These are phyloP conservation scores for Colletotrichum sp. DNA, from an alignment of 2,329 filamentous ascomycete genomes.

Conservation along the genomic window DNA sequence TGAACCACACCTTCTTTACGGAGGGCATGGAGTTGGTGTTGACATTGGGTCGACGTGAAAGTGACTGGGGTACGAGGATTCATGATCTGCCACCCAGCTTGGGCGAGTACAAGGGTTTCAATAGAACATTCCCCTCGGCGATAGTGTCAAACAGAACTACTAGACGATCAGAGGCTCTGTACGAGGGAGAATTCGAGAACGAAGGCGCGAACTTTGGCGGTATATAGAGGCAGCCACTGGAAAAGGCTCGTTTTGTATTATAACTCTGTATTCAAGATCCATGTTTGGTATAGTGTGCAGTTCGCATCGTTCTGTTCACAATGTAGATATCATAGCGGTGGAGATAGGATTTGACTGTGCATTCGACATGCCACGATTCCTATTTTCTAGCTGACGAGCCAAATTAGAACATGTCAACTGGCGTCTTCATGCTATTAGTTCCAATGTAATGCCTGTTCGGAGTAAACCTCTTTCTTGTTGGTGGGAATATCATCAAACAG, in stretches of 20 bases:
- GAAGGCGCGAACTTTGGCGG: neutral
- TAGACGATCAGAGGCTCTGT: neutral
- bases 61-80: conserved; percentile 65
- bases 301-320: neutral
- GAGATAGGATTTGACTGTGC: neutral
- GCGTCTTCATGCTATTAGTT: neutral
- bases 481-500: conserved; percentile 13
- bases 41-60: conserved; percentile 64
- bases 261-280: neutral
- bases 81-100: conserved; percentile 68
- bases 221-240: neutral
- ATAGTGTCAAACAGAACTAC: neutral
- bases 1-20: conserved; percentile 71
- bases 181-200: neutral
- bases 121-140: conserved; percentile 20
- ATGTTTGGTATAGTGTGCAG: neutral
- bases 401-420: neutral
- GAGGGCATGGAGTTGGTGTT: conserved; percentile 70
- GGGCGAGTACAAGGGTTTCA: conserved; percentile 40
- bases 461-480: neutral
- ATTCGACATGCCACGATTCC: neutral
- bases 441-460: neutral
- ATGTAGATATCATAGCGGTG: neutral
- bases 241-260: neutral
- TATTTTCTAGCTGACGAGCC: neutral